Evolutionary conservation across 345 rosid genomes (phyloP).

Genomic region (Draba incana): DNA sequence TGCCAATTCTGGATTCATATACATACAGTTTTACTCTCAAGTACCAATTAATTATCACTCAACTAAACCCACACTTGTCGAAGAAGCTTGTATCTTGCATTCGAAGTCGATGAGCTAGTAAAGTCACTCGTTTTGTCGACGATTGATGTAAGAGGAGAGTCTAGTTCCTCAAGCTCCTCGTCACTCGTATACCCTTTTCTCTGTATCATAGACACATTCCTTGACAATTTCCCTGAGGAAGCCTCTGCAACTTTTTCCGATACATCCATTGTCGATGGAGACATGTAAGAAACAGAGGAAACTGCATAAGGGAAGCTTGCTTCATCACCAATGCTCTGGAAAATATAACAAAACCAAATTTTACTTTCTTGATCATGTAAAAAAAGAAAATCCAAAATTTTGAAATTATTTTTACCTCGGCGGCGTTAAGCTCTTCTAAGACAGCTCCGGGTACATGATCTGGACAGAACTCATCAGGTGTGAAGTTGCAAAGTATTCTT

Average conservation of each 20-base stretch:
- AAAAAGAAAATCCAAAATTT: not conserved
- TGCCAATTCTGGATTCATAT: too few species aligned
- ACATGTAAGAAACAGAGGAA: conserved; percentile 60
- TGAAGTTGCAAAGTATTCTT: conserved; percentile 93
- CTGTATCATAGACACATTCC: conserved; percentile 63
- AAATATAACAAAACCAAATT: conserved; percentile 12
- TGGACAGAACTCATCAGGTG: conserved; percentile 97
- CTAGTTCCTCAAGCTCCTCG: conserved; percentile 84
- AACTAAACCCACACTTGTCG: conserved; percentile 73
- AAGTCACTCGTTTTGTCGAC: conserved; percentile 52
- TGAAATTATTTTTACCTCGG: conserved; percentile 59
- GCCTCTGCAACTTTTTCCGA: conserved; percentile 69
- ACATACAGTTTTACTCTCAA: conserved; percentile 7
- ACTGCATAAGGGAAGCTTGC: conserved; percentile 79
- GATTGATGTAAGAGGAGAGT: conserved; percentile 70
- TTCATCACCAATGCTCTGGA: conserved; percentile 61
- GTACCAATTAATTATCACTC: conserved; percentile 6
- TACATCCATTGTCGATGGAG: conserved; percentile 63
- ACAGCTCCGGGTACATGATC: conserved; percentile 92
- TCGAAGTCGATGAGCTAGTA: conserved; percentile 32
- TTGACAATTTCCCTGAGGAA: conserved; percentile 48
- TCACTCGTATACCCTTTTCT: conserved; percentile 95
- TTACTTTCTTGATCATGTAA: not conserved
- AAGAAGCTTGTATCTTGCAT: conserved; percentile 80
- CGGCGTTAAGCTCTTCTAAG: conserved; percentile 85